Base-by-base conservation (phyloP, 352 stramenopile species). In the Phytophthora tentaculata region DNA sequence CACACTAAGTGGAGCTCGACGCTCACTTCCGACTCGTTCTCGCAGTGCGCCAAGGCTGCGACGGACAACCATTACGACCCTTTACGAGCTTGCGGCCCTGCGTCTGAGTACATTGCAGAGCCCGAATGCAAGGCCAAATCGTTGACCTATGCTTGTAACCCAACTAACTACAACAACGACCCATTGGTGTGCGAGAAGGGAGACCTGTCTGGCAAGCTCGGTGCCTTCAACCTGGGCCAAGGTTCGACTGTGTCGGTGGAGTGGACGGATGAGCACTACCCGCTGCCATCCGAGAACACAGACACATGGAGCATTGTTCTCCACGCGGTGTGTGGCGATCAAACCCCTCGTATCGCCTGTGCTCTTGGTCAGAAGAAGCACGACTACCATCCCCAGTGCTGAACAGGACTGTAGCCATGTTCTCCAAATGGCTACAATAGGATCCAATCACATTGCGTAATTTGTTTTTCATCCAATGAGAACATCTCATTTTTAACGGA, bases 51-150 rank as follows among this genome's bases (percentile, higher is more conserved):
- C 17, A 74, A 80, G 49, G 59, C 74, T 0, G 51, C 69, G 19
- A 79, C 79, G 0, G 79, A 70, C 43, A 84, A 85, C 61, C 83
- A 88, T 64, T 89, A 82, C 64, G 83, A 91, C 67, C 80, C 79
- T 3, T 28, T 74, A 0, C 54, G 50, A 2, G 80, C 79, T 0
- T 91, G 83, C 32, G 80, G 80, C 1, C 47, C 79, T 19, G 74
- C 70, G 45, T 89, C 82, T 2, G 76, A 89, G 67, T 77, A 77
- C 64, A 67, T 64, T 1, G 59, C 57, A 0, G 69, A 79, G 16
- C 41, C 54, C 0, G 54, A 76, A 32, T 80, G 64, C 49, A 72
- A 74, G 51, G 35, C 57, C 0, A 72, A 75, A 29, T 76, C 61
- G 22, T 61, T 67, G 19, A 68, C 35, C 22, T 89, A 89, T 60